These are phyloP conservation scores for Actinomucor elegans DNA, from an alignment of 371 early-diverging fungal genomes.

Conservation along the genomic window DNA sequence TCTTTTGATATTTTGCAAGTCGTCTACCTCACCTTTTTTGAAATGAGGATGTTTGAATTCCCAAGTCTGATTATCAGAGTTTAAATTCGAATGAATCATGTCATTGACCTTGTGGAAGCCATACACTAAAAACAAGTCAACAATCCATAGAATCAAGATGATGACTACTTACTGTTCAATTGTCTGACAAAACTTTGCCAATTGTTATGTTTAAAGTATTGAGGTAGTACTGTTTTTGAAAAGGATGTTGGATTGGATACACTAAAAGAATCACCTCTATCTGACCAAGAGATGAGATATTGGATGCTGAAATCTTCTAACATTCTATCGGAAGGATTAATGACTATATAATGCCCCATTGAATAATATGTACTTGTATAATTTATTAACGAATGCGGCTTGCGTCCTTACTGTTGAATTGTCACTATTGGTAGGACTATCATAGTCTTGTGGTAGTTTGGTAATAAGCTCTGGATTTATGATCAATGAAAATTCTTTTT, in stretches of 20 bases:
- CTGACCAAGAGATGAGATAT: slow-evolving; percentile 64
- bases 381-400: slow-evolving; percentile 68
- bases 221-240: slow-evolving; percentile 61
- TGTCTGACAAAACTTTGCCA: slow-evolving; percentile 86
- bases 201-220: slow-evolving; percentile 87
- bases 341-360: no score
- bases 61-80: slow-evolving; percentile 62
- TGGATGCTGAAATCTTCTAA: slow-evolving; percentile 58
- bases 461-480: slow-evolving; percentile 3
- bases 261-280: slow-evolving; percentile 62
- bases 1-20: slow-evolving; percentile 63
- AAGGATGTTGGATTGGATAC: slow-evolving; percentile 61
- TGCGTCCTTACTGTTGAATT: slow-evolving; percentile 35
- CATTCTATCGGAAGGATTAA: slow-evolving; percentile 35
- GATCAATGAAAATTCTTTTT: neutral
- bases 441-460: neutral
- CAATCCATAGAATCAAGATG: neutral
- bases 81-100: slow-evolving; percentile 59
- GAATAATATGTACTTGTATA: slow-evolving; percentile 51
- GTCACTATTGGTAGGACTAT: neutral
- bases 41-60: slow-evolving; percentile 71
- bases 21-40: slow-evolving; percentile 54
- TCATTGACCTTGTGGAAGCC: slow-evolving; percentile 63
- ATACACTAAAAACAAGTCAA: slow-evolving; percentile 40
- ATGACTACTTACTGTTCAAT: slow-evolving; percentile 62